Conservation (phyloP, 371 early-diverging fungal genomes). For the Syncephalastrum racemosum region DNA sequence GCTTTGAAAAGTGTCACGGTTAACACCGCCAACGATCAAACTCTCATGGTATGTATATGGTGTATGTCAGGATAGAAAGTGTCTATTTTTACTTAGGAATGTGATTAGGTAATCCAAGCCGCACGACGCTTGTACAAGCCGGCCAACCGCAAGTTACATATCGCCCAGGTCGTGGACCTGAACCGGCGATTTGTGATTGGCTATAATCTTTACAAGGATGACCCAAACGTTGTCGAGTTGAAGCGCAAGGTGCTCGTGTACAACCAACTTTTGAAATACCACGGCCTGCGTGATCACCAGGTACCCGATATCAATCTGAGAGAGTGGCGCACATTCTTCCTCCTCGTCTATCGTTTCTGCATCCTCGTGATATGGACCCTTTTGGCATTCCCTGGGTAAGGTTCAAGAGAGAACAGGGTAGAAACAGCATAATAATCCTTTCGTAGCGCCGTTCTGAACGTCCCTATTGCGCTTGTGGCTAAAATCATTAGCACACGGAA, state of each 20-base stretch:
- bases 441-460: constrained; percentile 69
- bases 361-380: constrained; percentile 70
- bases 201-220: constrained; percentile 75
- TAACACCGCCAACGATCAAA: constrained; percentile 87
- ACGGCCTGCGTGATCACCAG: constrained; percentile 95
- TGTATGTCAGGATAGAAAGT: not conserved
- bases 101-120: constrained; percentile 82
- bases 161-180: constrained; percentile 84
- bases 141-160: constrained; percentile 70
- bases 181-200: constrained; percentile 93
- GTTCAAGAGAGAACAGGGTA: not conserved
- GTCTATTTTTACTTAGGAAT: constrained; percentile 5
- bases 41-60: constrained; percentile 75
- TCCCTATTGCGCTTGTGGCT: constrained; percentile 77
- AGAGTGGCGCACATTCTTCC: constrained; percentile 66
- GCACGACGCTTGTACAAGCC: constrained; percentile 92
- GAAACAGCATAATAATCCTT: not conserved
- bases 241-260: constrained; percentile 79
- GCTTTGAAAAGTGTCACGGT: constrained; percentile 81
- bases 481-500: constrained; percentile 73
- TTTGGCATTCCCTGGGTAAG: constrained; percentile 85
- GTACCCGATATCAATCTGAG: constrained; percentile 80
- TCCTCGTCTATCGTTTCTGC: constrained; percentile 66
- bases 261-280: constrained; percentile 84
- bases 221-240: constrained; percentile 77